Base-by-base conservation (phyloP, 768 basidiomycete species). In the Sutorius australiensis region DNA sequence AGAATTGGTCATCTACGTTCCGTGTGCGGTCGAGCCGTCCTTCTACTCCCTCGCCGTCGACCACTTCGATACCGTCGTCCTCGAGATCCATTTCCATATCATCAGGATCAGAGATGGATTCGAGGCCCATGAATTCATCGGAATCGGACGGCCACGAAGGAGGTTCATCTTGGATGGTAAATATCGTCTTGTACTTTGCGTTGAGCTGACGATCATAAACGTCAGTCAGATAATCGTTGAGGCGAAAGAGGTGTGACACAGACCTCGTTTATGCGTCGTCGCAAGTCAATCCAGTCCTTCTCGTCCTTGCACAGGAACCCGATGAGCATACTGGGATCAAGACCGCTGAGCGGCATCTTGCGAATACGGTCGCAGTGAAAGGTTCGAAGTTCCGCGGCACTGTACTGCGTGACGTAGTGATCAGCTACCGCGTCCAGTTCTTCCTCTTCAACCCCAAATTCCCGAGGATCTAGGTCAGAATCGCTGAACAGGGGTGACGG, bases 311-410 rank as follows among this genome's bases (percentile, higher is more conserved):
- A 86, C 59, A 98, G 65, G 67, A 99, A 98, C 11, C 95, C 95
- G 54, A 98, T 80, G 7, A 99, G 75, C 97, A 99, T 98, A 61
- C 93, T 97, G 21, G 95, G 97, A 68, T 98, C 97, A 50, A 99
- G 73, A 28, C 87, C 89, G 37, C 83, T 82, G 33, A 98, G 71
- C 0, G 87, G 87, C 90, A 98, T 95, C 81, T 95, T 98, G 65
- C 92, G 79, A 36, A 98, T 87, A 16, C 87, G 83, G n/a, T 99
- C 97, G 67, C 93, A 94, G 70, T 98, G 97, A 75, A 94, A 99
- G 12, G 91, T 95, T 62, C 81, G 81, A 32, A 98, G 73, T 64
- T 95, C 91, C 5, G 76, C 56, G 3, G 80, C 70, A 2, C 80
- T 73, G 67, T 98, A 99, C 10, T 93, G 87, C 0, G 76, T 78